These are phyloP conservation scores for Penicillium chermesinum DNA, from an alignment of 495 filamentous ascomycete species.

Conservation along the genomic window DNA sequence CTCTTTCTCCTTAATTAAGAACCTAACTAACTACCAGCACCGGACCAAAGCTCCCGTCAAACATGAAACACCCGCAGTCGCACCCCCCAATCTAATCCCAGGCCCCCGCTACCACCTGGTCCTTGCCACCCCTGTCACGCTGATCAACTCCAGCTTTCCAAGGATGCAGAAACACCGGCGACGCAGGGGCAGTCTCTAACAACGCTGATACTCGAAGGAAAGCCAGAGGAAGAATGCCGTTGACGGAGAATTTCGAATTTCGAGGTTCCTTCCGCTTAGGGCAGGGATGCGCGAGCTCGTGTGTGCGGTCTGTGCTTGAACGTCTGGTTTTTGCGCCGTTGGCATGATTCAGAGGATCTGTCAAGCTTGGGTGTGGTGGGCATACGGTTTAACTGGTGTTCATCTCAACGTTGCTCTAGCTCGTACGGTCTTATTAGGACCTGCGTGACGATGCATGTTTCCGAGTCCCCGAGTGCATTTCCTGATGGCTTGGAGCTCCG, in stretches of 20 bases:
- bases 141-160: not conserved
- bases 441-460: too few species aligned
- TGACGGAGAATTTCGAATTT: too few species aligned
- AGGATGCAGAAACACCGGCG: not conserved
- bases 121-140: not conserved
- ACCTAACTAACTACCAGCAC: too few species aligned
- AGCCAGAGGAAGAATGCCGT: too few species aligned
- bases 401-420: not conserved
- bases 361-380: too few species aligned
- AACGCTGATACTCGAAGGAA: too few species aligned
- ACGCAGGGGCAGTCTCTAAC: too few species aligned
- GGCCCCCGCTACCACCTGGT: not conserved
- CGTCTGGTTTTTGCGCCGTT: not conserved
- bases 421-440: not conserved
- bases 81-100: not conserved
- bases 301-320: not conserved
- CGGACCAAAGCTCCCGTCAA: not conserved
- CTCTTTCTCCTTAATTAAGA: too few species aligned
- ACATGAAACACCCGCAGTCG: not conserved
- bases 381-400: too few species aligned
- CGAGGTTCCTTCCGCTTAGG: constrained; percentile 5
- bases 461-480: too few species aligned
- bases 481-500: not conserved
- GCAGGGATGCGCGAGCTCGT: constrained; percentile 7
- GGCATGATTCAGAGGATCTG: not conserved